Evolutionary conservation across 2,329 filamentous ascomycete genomes (phyloP).

Genomic region (Sclerotinia glacialis): DNA sequence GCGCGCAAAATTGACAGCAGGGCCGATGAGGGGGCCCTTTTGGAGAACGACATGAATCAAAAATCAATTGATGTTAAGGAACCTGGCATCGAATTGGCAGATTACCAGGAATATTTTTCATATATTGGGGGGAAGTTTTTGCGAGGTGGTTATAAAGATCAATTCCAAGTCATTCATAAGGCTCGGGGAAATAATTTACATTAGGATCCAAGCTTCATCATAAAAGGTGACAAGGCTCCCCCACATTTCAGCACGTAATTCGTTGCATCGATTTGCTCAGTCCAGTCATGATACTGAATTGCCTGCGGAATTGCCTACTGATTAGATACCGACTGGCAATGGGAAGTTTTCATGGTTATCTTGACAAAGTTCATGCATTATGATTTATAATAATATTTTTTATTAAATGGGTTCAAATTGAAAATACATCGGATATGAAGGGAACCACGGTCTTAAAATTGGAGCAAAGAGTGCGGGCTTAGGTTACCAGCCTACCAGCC

Average conservation of each 20-base stretch:
- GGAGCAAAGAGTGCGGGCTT: background rate
- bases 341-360: background rate
- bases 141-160: slow-evolving; percentile 7
- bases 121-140: background rate
- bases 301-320: background rate
- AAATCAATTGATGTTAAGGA: slow-evolving; percentile 1
- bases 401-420: background rate
- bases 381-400: background rate
- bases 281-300: background rate
- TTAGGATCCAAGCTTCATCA: background rate
- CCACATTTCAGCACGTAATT: slow-evolving; percentile 20
- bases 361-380: background rate
- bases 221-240: background rate
- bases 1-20: slow-evolving; percentile 29
- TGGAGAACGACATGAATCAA: slow-evolving; percentile 31
- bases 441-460: background rate
- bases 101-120: background rate
- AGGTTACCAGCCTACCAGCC: background rate
- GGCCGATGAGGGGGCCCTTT: slow-evolving; percentile 32
- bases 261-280: background rate
- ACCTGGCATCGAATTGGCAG: background rate
- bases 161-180: background rate
- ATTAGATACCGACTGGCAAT: background rate
- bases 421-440: background rate
- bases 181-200: slow-evolving; percentile 4